Conservation (phyloP, 192 early-diverging fungal species). For the Irineochytrium annulatum region DNA sequence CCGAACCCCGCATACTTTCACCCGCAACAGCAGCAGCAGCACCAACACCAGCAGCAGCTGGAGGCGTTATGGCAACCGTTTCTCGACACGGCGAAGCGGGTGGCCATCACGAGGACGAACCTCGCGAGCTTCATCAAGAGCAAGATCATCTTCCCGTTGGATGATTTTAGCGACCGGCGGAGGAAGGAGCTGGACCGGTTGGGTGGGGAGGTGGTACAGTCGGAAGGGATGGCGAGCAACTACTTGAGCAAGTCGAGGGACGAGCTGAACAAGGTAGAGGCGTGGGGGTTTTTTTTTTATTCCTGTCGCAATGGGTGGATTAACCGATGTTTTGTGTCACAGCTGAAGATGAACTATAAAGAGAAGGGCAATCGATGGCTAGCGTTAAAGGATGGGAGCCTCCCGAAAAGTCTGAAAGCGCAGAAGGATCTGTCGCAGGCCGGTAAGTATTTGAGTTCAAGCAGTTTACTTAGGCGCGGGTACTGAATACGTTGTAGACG, state of each 20-base stretch:
- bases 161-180: background rate
- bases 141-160: background rate
- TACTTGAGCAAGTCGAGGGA: background rate
- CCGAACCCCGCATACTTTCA: too few relatives aligned
- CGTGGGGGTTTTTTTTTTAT: too few relatives aligned
- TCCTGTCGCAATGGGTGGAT: too few relatives aligned
- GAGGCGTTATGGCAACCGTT: background rate
- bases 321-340: background rate
- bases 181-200: background rate
- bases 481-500: slow-evolving; percentile 5
- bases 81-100: background rate
- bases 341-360: background rate
- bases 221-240: background rate
- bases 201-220: background rate
- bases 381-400: background rate
- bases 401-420: slow-evolving; percentile 14
- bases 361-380: background rate
- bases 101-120: background rate
- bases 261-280: background rate
- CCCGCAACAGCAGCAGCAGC: too few relatives aligned
- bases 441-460: slow-evolving; percentile 5
- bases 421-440: slow-evolving; percentile 15
- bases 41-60: too few relatives aligned
- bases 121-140: background rate
- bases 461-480: background rate